Evolutionary conservation across 495 filamentous ascomycete species (phyloP), one percentile per base, ranked within the genome.

Genomic region (Penicillium coffeae): DNA sequence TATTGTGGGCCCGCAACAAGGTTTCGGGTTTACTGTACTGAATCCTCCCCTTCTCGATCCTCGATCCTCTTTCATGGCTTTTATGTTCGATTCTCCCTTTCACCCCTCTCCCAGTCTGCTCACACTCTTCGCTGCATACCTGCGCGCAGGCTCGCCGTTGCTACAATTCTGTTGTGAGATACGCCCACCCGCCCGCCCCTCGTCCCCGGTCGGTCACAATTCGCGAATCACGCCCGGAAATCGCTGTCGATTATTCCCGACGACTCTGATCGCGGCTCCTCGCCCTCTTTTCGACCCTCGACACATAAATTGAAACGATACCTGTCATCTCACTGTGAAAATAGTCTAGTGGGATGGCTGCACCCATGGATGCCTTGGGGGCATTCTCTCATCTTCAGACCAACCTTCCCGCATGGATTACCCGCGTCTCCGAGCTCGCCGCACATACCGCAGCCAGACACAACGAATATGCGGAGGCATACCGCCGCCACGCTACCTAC

Each of bases 401-500:
- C 48, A 73, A 83, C 75, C 51, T 89, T 4, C 87, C 87, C 16
- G 66, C 79, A 48, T 90, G 87, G 88, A 75, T 83, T 36, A 69
- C 64, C 50, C 77, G 77, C 36, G 71, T 90, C 39, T 84, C 89
- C 36, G 82, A 88, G 13, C 76, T 91, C 21, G 81, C 79, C 52
- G 64, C 73, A 35, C 81, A 89, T 55, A 83, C 90, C 30, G 76
- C 81, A 30, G 72, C 77, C 50, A 86, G 83, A 65, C 84, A 89
- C 63, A 64, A 76, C 34, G 86, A 89, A 64, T 82, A 89, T 52
- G 55, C 65, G 12, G 67, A 69, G 38, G 71, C 71, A 5, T 74
- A 64, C 55, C 64, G 64, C 27, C 62, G 52, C 39, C 69, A 61
- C 20, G 20, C 60, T 8, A 45, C 45, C 15, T 43, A 47, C 20